Evolutionary conservation across 2,329 filamentous ascomycete species (phyloP).

Genomic region (Cercospora zeina): DNA sequence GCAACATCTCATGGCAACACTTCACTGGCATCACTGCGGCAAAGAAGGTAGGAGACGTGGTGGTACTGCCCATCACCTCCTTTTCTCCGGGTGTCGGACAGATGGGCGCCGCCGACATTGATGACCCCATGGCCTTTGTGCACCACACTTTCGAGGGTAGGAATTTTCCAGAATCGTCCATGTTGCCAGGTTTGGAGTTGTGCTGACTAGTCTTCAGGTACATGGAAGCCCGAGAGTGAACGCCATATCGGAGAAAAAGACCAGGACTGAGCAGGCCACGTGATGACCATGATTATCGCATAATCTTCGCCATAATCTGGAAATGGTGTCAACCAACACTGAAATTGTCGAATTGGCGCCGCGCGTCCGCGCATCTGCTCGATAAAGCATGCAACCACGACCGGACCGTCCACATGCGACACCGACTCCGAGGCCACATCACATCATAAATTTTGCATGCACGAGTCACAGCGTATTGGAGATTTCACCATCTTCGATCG

Average conservation of each 20-base stretch:
- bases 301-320: slow-evolving; percentile 12
- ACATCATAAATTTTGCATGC: not conserved
- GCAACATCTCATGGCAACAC: slow-evolving; percentile 78
- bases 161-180: slow-evolving; percentile 32
- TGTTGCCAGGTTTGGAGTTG: not conserved
- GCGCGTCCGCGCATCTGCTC: slow-evolving; percentile 3
- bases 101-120: slow-evolving; percentile 84
- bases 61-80: slow-evolving; percentile 91
- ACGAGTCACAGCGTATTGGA: not conserved
- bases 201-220: slow-evolving; percentile 52
- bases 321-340: not conserved
- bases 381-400: not conserved
- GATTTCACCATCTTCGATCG: not conserved
- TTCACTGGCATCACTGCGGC: slow-evolving; percentile 83
- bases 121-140: slow-evolving; percentile 96
- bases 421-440: not conserved
- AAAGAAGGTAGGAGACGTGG: slow-evolving; percentile 88
- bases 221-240: slow-evolving; percentile 73
- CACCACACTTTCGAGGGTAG: slow-evolving; percentile 94
- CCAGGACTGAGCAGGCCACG: slow-evolving; percentile 8
- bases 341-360: slow-evolving; percentile 9
- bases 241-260: slow-evolving; percentile 62
- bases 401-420: slow-evolving; percentile 10
- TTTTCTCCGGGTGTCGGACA: slow-evolving; percentile 94
- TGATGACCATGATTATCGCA: slow-evolving; percentile 14